Evolutionary conservation across 2,329 filamentous ascomycete genomes (phyloP), one percentile per base, ranked within the genome.

Genomic region (Pseudogymnoascus sp.): DNA sequence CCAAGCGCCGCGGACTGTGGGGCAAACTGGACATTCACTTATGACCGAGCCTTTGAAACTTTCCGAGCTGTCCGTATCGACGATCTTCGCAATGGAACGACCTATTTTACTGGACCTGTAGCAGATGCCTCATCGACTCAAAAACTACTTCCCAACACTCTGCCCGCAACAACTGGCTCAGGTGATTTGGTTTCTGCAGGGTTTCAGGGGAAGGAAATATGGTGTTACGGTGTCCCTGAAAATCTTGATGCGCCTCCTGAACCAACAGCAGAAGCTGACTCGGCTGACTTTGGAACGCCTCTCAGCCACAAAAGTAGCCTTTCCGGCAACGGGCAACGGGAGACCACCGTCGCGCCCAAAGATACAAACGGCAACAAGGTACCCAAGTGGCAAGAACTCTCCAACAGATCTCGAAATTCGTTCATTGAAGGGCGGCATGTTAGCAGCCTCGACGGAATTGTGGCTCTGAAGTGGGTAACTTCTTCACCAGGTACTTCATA

Each of bases 151-250:
- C 90, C 90, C 1, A 86, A 81, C 63, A 90, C 88, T 7, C 73
- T 90, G 31, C 89, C 90, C 9, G 81, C 88, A 2, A 83, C 88
- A 1, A 89, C 85, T n/a, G 82, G 82, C 63, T 79, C 82, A 63
- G 89, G 89, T 14, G 88, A 91, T 60, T 78, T 93, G 25, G 86
- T 91, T 21, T 86, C 88, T 16, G 83, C 89, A 9, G 89, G 88
- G 0, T 93, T 93, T 67, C 80, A 88, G 64, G 85, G 84, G 12
- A 86, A 83, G 63, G 85, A 90, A 23, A 77, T 95, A 4, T 93
- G 89, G 88, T 75, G 93, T 2, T 93, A 93, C 73, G 90, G 90
- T 25, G 78, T 93, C 28, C 90, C 90, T 1, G 85, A 88, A 69
- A 85, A 89, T 68, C 76, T 92, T 18, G 88, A 90, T 71, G 82